Base-by-base conservation (phyloP, 305 asterid species). In the Fraxinus xanthoxyloides region DNA sequence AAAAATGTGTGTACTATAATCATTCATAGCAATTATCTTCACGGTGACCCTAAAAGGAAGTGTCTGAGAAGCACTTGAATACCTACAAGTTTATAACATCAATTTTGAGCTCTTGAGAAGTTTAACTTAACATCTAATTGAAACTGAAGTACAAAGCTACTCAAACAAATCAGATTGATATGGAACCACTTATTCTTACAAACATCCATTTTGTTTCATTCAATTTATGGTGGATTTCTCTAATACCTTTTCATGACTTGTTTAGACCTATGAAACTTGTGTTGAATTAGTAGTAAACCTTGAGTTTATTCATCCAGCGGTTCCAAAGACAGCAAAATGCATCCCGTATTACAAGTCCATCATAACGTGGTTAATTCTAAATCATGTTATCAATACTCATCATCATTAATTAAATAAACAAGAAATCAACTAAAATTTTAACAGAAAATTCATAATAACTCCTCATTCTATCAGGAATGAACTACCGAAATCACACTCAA, bases 391-490 rank as follows among this genome's bases (percentile, higher is more conserved):
- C 38, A 43, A 51, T 15, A 75, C 61, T 34, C 13, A 61, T 32
- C 38, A 82, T 80, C 30, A 38, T 36, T 19, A 32, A 75, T 43
- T 51, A 67, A 28, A 23, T 75, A 51, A 56, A 31, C 48, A 72
- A 31, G 21, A 73, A 38, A 75, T 32, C 15, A 32, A 26, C 43
- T 1, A 78, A 59, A 79, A 48, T 59, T 38, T 21, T 35, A 63
- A 2, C 78, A 85, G 8, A 15, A 56, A 56, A 36, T 7, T 40
- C 36, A 72, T 3, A 59, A 19, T 9, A 63, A 72, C 80, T 36
- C 48, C n/a, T 38, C 84, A 19, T 38, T n/a, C 15, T 19, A 26
- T 38, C 23, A 48, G 56, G 17, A 24, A 82, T 90, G 92, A 36
- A 32, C 31, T 67, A 78, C 67, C 76, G 48, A 83, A 38, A 77